phyloP scores from a whole-genome alignment of 2,329 filamentous ascomycete genomes.

The Colletotrichum filicis region DNA sequence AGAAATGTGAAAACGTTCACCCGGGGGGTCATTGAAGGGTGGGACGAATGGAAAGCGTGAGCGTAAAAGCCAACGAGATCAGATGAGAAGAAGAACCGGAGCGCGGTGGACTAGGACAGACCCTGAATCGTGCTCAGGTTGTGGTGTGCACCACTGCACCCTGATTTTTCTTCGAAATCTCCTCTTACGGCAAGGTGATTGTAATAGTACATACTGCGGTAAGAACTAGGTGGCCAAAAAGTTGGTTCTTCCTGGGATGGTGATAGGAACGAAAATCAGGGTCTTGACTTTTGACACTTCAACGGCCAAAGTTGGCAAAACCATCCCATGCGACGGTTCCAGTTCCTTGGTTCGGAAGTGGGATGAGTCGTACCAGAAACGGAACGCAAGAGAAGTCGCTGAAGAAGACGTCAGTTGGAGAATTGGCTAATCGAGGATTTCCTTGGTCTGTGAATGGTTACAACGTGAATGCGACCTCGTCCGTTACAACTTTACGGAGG shows the following conservation, averaged over 20 bases:
- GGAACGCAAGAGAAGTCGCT: neutral
- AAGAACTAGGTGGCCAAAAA: neutral
- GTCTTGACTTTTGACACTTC: neutral
- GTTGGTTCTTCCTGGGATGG: slow-evolving; percentile 9
- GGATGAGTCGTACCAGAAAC: slow-evolving; percentile 1
- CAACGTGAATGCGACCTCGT: slow-evolving; percentile 8
- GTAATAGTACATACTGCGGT: neutral
- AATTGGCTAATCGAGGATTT: neutral
- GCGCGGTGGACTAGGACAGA: slow-evolving; percentile 6
- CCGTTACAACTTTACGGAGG: slow-evolving; percentile 4
- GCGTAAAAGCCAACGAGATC: slow-evolving; percentile 1
- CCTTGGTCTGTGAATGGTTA: slow-evolving; percentile 1
- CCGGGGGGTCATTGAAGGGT: slow-evolving; percentile 8
- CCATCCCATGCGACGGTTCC: slow-evolving; percentile 11
- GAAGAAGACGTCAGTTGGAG: neutral
- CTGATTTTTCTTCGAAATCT: neutral
- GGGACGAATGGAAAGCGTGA: neutral
- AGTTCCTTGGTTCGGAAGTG: slow-evolving; percentile 11
- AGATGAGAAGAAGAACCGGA: slow-evolving; percentile 24
- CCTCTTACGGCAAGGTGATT: neutral
- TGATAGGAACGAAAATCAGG: neutral
- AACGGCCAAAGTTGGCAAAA: neutral
- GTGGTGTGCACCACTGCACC: slow-evolving; percentile 14
- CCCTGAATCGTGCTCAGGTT: slow-evolving; percentile 9
- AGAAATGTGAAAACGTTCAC: slow-evolving; percentile 23